A percentile compares a stretch with the other conserved stretches of the same genome.
These are phyloP conservation scores for Wickerhamomyces mucosus DNA, from an alignment of 805 yeast genomes.

Conservation along the genomic window DNA sequence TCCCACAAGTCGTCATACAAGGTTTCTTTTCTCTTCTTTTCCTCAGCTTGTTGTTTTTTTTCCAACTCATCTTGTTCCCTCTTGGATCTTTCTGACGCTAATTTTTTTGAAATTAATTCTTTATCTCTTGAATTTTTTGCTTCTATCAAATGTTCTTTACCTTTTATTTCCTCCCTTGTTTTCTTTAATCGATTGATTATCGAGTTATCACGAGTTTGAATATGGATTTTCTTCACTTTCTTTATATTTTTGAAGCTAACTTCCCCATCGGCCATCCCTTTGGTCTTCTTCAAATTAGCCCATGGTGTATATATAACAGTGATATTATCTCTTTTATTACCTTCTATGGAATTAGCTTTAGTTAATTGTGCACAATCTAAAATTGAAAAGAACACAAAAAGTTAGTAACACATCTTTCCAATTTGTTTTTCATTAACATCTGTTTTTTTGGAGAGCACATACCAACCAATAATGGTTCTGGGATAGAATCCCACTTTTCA, in stretches of 20 bases:
- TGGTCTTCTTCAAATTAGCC: conserved; percentile 54
- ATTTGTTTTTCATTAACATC: background rate
- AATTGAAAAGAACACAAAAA: background rate
- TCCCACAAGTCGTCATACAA: conserved; percentile 38
- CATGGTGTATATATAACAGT: conserved; percentile 69
- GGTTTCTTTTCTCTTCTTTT: conserved; percentile 30
- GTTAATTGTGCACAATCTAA: conserved; percentile 59
- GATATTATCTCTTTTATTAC: conserved; percentile 58
- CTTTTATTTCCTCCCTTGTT: conserved; percentile 45
- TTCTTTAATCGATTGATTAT: conserved; percentile 54
- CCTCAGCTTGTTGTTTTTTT: conserved; percentile 28
- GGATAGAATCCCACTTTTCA: conserved; percentile 39
- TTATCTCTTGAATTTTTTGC: conserved; percentile 32
- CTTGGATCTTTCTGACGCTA: conserved; percentile 19
- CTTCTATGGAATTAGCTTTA: conserved; percentile 69
- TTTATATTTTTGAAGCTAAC: conserved; percentile 60
- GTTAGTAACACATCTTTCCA: background rate
- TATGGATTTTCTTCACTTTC: conserved; percentile 40
- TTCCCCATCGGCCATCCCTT: conserved; percentile 71
- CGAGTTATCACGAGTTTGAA: conserved; percentile 48
- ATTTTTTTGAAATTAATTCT: conserved; percentile 15
- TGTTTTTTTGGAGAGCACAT: too few species aligned
- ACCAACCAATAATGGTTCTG: conserved; percentile 38
- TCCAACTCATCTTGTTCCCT: conserved; percentile 23
- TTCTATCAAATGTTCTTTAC: conserved; percentile 21